Conservation (phyloP, 139 green algal species). For the Closterium sp. region DNA sequence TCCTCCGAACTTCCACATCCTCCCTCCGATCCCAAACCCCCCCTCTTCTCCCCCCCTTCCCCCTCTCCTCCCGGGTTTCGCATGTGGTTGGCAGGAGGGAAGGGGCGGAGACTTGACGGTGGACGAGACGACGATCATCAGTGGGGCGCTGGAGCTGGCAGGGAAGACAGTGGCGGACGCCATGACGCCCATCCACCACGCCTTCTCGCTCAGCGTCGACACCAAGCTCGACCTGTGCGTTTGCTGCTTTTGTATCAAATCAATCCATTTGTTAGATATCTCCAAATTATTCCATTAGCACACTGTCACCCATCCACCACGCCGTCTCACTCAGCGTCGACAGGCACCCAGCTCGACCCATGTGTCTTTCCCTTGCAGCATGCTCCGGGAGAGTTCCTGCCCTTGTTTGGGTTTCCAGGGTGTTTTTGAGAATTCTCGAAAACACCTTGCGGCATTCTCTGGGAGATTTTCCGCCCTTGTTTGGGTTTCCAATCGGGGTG, state of each 20-base stretch:
- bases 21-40: no score
- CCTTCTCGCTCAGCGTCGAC: constrained; percentile 50
- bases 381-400: no score
- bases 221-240: constrained; percentile 49
- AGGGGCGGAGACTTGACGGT: constrained; percentile 47
- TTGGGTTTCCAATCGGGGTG: no score
- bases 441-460: no score
- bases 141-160: constrained; percentile 48
- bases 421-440: no score
- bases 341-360: constrained; percentile 49
- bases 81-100: constrained; percentile 27
- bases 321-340: constrained; percentile 51
- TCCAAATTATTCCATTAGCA: not conserved
- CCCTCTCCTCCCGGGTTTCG: not conserved
- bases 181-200: constrained; percentile 51
- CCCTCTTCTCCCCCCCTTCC: not conserved
- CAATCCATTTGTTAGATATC: no score
- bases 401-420: no score
- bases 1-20: no score
- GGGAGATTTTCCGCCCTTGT: no score
- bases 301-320: constrained; percentile 50
- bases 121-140: constrained; percentile 56
- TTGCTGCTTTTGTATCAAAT: constrained; percentile 7
- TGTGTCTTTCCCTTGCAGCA: no score
- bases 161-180: constrained; percentile 47